Evolutionary conservation across 202 grass and related monocot genomes (phyloP).

Genomic region (Digitaria exilis): DNA sequence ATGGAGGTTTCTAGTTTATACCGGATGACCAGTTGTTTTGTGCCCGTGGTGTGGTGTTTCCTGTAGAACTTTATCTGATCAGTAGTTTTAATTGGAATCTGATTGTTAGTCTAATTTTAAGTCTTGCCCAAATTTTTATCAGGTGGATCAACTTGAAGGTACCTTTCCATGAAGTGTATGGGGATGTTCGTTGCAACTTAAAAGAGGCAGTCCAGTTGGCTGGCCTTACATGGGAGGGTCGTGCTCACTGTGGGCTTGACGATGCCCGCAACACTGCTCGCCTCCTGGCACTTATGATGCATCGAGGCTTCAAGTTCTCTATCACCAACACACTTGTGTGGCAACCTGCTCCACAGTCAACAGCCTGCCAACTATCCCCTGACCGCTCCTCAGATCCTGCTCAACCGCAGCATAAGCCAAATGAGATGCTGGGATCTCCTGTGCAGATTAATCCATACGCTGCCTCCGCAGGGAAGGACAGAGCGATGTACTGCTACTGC

Average conservation of each 20-base stretch:
- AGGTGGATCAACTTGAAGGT: constrained; percentile 99
- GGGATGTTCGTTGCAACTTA: constrained; percentile 71
- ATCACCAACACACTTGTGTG: constrained; percentile 78
- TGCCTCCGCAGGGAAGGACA: constrained; percentile 35
- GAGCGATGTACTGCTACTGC: constrained; percentile 65
- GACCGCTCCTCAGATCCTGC: constrained; percentile 39
- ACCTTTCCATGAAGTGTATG: constrained; percentile 81
- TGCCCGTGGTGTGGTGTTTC: not conserved
- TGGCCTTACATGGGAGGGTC: constrained; percentile 88
- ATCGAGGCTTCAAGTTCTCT: constrained; percentile 85
- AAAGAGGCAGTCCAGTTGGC: constrained; percentile 85
- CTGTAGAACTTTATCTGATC: not conserved
- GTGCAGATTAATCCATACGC: constrained; percentile 53
- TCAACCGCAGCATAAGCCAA: constrained; percentile 44
- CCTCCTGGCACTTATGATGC: constrained; percentile 80
- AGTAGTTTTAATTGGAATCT: too few relatives aligned
- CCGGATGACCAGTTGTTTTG: not conserved
- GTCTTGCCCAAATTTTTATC: constrained; percentile 22
- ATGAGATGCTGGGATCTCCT: constrained; percentile 42
- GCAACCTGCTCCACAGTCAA: constrained; percentile 37
- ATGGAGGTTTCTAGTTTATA: not conserved
- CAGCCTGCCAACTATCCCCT: constrained; percentile 41
- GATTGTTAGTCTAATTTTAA: constrained; percentile 30
- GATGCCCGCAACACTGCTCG: constrained; percentile 94
- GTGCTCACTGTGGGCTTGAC: constrained; percentile 86